Base-by-base conservation (phyloP, 2,329 filamentous ascomycete genomes). In the Aspergillus alliaceus region DNA sequence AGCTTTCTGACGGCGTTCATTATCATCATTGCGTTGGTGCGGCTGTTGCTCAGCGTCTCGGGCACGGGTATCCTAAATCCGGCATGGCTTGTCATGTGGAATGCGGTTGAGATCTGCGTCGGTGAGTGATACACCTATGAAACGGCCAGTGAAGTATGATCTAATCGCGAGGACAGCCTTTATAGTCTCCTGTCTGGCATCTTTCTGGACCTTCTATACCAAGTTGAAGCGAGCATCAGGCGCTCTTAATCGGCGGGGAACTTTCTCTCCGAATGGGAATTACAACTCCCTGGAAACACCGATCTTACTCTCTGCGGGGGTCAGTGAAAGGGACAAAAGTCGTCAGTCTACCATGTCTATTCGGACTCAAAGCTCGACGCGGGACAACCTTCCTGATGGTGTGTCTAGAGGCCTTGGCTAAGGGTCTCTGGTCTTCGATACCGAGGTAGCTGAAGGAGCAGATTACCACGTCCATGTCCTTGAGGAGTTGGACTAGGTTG, bases 181-280 rank as follows among this genome's bases (percentile, higher is more conserved):
- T 22, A 49, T 57, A 31, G 50, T 57, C 24, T 49, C 49, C 1
- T 57, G 50, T 8, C 42, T 57, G 9, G 50, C 55, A 15, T 53
- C 55, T 2, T 57, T 53, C 35, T 57, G 55, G 55, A 57, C 55
- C 2, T 39, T 57, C 5, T 53, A 57, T 20, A 57, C 55, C 9
- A 53, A 40, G 24, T 25, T 18, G 22, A 49, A 53, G 32, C 7
- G 34, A 7, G 7, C 34, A 35, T 11, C 34, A 9, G 18, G 34
- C 34, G 34, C n/a, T 9, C n/a, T n/a, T n/a, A n/a, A 35, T 18
- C 8, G 15, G 18, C 34, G 15, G 6, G 15, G 18, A n/a, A 2
- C 15, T 6, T 35, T n/a, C 2, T 11, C 34, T 9, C 34, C 34
- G 34, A 18, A n/a, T 8, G 18, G 34, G 18, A 35, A n/a, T 18